Percentiles rank a stretch among this genome's conserved stretches.
Conservation (phyloP, 2,329 filamentous ascomycete species). For the Xylariaceae sp. region DNA sequence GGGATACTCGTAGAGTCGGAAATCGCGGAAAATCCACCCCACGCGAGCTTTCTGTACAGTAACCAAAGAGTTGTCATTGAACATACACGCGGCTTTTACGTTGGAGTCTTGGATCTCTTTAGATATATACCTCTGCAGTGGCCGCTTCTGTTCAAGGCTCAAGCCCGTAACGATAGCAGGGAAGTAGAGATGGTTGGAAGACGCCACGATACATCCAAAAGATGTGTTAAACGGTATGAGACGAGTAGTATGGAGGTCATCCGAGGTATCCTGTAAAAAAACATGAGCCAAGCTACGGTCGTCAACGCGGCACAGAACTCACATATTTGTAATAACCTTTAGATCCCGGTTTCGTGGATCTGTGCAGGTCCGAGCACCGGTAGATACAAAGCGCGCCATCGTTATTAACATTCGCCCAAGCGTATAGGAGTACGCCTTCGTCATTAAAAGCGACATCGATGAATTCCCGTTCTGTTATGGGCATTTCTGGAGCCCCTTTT, state of each 20-base stretch:
- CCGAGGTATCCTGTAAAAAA: background rate
- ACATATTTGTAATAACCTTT: background rate
- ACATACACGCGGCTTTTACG: background rate
- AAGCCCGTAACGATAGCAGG: background rate
- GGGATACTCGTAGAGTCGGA: background rate
- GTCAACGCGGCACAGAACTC: background rate
- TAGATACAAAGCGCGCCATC: constrained; percentile 2
- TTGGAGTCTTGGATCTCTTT: background rate
- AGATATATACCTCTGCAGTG: background rate
- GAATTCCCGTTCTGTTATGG: background rate
- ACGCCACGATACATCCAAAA: constrained; percentile 1
- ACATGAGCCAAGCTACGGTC: background rate
- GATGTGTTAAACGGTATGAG: background rate
- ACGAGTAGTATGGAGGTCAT: background rate
- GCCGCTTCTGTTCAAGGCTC: background rate
- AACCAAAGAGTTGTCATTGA: background rate
- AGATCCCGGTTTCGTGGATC: background rate
- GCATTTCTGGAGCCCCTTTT: background rate
- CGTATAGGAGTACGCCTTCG: background rate
- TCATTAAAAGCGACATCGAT: constrained; percentile 1
- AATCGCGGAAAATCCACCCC: too few species aligned
- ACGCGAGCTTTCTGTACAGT: background rate
- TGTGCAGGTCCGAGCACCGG: background rate
- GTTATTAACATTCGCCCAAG: background rate
- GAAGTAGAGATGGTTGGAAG: background rate